Evolutionary conservation across 1,284 basidiomycete genomes (phyloP).

Genomic region (Trichosporon sp.): DNA sequence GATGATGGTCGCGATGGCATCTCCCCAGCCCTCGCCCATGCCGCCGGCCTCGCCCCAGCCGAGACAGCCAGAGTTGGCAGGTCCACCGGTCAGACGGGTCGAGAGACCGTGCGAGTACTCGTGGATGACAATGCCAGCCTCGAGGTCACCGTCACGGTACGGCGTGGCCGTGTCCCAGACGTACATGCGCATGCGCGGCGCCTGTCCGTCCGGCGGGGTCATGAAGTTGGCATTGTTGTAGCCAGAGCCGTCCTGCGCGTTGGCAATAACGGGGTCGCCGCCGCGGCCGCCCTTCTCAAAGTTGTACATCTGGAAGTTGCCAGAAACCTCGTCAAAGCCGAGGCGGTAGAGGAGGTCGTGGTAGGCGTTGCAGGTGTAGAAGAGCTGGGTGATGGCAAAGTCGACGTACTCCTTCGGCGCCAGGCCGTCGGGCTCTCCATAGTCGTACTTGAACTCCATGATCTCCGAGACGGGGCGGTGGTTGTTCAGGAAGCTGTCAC

Average conservation of each 20-base stretch:
- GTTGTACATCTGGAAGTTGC: conserved; percentile 98
- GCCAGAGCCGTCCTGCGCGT: conserved; percentile 89
- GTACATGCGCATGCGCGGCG: conserved; percentile 93
- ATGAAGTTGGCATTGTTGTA: conserved; percentile 65
- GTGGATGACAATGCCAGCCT: conserved; percentile 89
- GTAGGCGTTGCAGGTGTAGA: conserved; percentile 82
- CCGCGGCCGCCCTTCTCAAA: conserved; percentile 81
- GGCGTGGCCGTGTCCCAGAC: conserved; percentile 85
- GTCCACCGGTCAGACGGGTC: conserved; percentile 89
- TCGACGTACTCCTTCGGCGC: conserved; percentile 69
- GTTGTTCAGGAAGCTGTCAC: conserved; percentile 66
- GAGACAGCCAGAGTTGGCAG: conserved; percentile 83
- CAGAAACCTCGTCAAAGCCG: conserved; percentile 82
- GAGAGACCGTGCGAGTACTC: conserved; percentile 82
- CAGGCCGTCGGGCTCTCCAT: conserved; percentile 51
- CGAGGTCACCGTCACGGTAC: conserved; percentile 88
- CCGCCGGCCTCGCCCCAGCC: conserved; percentile 94
- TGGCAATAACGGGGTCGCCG: conserved; percentile 84
- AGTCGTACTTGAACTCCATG: conserved; percentile 65
- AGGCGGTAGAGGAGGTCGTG: conserved; percentile 57
- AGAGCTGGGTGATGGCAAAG: conserved; percentile 77
- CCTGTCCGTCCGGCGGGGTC: conserved; percentile 56
- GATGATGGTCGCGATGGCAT: conserved; percentile 78
- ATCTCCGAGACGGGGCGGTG: conserved; percentile 64
- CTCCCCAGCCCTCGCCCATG: conserved; percentile 75